Evolutionary conservation across 2,329 filamentous ascomycete species (phyloP), one percentile per base, ranked within the genome.

Genomic region (Calonectria pseudoreteaudii): DNA sequence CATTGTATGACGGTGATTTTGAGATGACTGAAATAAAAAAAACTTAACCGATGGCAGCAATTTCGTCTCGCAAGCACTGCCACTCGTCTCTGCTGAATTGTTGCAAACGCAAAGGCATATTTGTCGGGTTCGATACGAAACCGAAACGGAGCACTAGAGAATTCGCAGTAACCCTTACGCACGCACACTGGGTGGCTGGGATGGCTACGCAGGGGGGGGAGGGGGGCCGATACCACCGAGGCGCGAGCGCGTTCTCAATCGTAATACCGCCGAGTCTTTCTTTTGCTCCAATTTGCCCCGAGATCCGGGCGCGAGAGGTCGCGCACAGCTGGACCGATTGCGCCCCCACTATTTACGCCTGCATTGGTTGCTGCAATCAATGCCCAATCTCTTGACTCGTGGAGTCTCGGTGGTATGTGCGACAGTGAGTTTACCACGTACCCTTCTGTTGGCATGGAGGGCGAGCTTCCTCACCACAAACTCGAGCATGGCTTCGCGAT

Each of bases 351-450:
- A 62, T 62, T 62, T 62, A 41, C 56, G n/a, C 56, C 5, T 62
- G 56, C 56, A 62, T 62, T 62, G 56, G 56, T 62, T 62, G 56
- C 56, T 62, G 56, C 18, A 23, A 62, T 41, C 34, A 36, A 62
- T 41, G 56, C 56, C 56, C 56, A 62, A 30, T 62, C 36, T 28
- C 38, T 38, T 28, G 31, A 41, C 56, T 62, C 56, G 56, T 20
- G 56, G 56, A 41, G 56, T 47, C n/a, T 47, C 20, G 34, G 56
- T 41, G 56, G 56, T 38, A 62, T 62, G 56, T 62, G 56, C 56
- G 34, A 62, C 36, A 20, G 16, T 41, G 14, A 62, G 56, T 38
- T 38, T 18, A 62, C 56, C 56, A 26, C 23, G 56, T 62, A 62
- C 56, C 13, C 36, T 18, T 28, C 26, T 28, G 14, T 16, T 7